These are phyloP conservation scores for Camelina sativa DNA, from an alignment of 345 rosid species.

Conservation along the genomic window DNA sequence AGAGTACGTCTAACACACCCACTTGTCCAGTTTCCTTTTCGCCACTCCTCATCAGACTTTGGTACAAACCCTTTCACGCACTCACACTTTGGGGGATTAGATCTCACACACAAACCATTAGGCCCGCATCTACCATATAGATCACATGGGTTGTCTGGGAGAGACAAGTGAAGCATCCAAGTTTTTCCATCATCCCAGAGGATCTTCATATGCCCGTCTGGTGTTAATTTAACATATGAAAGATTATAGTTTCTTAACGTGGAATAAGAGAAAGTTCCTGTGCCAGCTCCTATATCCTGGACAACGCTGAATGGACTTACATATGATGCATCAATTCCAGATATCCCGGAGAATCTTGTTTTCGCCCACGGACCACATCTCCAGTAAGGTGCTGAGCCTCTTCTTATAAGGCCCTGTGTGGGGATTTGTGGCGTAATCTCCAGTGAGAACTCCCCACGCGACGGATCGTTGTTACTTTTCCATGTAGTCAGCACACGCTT, in stretches of 20 bases:
- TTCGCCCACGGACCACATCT: slow-evolving; percentile 46
- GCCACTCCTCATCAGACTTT: slow-evolving; percentile 37
- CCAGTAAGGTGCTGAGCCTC: slow-evolving; percentile 34
- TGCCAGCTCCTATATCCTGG: slow-evolving; percentile 36
- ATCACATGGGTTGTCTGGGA: slow-evolving; percentile 36
- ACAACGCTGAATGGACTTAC: slow-evolving; percentile 39
- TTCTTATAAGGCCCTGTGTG: slow-evolving; percentile 28
- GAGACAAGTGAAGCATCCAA: slow-evolving; percentile 32
- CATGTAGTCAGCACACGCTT: slow-evolving; percentile 38
- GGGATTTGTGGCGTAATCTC: slow-evolving; percentile 42
- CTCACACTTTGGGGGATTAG: slow-evolving; percentile 24
- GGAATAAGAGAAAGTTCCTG: slow-evolving; percentile 34
- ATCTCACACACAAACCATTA: slow-evolving; percentile 42
- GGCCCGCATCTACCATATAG: slow-evolving; percentile 41
- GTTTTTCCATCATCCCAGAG: slow-evolving; percentile 26
- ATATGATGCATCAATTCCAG: slow-evolving; percentile 32
- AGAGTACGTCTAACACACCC: slow-evolving; percentile 42
- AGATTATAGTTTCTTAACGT: slow-evolving; percentile 31
- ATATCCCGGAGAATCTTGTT: slow-evolving; percentile 37
- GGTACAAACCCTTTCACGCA: slow-evolving; percentile 46
- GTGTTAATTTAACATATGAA: slow-evolving; percentile 26
- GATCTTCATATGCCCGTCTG: slow-evolving; percentile 37
- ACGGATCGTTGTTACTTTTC: slow-evolving; percentile 37
- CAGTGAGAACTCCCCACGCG: slow-evolving; percentile 32
- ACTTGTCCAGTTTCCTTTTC: slow-evolving; percentile 32